Conservation (phyloP, 176 grass and related monocot genomes). For the Eleusine indica region DNA sequence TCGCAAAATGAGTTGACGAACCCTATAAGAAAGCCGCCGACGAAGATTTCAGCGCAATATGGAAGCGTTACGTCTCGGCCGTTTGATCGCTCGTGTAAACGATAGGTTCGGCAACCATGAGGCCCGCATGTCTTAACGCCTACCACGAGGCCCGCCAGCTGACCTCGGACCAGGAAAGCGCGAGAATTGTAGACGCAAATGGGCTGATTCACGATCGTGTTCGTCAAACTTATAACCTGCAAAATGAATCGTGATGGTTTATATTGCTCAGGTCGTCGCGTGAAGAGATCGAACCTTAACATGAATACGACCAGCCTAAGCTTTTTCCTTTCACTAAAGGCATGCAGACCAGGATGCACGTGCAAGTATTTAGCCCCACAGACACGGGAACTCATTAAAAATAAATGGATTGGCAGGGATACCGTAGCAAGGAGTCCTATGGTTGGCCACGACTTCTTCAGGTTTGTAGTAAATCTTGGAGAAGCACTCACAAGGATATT, state of each 20-base stretch:
- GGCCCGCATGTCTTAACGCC: slow-evolving; percentile 75
- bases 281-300: slow-evolving; percentile 46
- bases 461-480: background rate
- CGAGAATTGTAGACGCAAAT: slow-evolving; percentile 97
- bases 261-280: slow-evolving; percentile 47
- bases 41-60: slow-evolving; percentile 42
- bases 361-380: slow-evolving; percentile 28
- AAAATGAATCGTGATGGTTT: slow-evolving; percentile 87
- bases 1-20: slow-evolving; percentile 40
- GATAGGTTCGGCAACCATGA: slow-evolving; percentile 54
- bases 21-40: slow-evolving; percentile 32
- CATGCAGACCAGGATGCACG: slow-evolving; percentile 34
- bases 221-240: slow-evolving; percentile 99
- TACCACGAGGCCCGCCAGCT: slow-evolving; percentile 80
- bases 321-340: slow-evolving; percentile 4
- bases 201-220: slow-evolving; percentile 93
- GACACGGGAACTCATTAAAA: slow-evolving; percentile 6
- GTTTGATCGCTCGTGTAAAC: slow-evolving; percentile 49
- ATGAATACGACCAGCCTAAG: slow-evolving; percentile 14
- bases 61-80: slow-evolving; percentile 41
- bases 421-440: background rate
- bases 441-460: background rate
- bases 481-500: background rate
- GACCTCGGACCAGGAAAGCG: slow-evolving; percentile 97
- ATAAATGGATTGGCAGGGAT: slow-evolving; percentile 13